phyloP scores from a whole-genome alignment of 352 stramenopile genomes.

The Pythium apleroticum region DNA sequence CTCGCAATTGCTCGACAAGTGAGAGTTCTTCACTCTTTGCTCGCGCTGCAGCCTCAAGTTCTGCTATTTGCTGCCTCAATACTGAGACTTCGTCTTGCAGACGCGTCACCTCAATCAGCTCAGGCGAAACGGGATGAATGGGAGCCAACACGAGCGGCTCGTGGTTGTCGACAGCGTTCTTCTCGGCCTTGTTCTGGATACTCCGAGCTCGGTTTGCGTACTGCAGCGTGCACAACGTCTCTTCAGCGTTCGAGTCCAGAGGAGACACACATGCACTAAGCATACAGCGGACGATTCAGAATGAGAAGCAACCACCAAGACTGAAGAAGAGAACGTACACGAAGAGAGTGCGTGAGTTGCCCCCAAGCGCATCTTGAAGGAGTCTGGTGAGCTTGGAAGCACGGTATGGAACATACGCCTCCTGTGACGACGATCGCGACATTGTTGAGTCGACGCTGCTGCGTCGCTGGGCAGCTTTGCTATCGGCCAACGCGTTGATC shows the following conservation, averaged over 20 bases:
- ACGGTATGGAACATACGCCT: slow-evolving; percentile 42
- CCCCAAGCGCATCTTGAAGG: slow-evolving; percentile 50
- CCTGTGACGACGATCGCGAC: slow-evolving; percentile 20
- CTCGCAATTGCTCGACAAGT: slow-evolving; percentile 6
- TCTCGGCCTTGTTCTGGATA: slow-evolving; percentile 77
- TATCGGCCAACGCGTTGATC: slow-evolving; percentile 55
- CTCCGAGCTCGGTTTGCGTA: slow-evolving; percentile 72
- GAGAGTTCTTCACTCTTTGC: slow-evolving; percentile 12
- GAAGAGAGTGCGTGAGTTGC: slow-evolving; percentile 59
- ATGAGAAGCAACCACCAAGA: neutral
- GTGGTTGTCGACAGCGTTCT: slow-evolving; percentile 33
- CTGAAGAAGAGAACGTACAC: slow-evolving; percentile 35
- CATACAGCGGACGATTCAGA: neutral
- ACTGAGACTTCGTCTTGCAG: slow-evolving; percentile 43
- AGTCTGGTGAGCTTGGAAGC: slow-evolving; percentile 57
- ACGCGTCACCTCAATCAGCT: slow-evolving; percentile 39
- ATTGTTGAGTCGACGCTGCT: slow-evolving; percentile 18
- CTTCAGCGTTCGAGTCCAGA: slow-evolving; percentile 40
- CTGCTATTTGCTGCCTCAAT: slow-evolving; percentile 10
- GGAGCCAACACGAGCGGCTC: slow-evolving; percentile 5
- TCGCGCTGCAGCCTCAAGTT: slow-evolving; percentile 13
- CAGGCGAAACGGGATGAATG: slow-evolving; percentile 20
- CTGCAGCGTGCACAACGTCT: slow-evolving; percentile 69
- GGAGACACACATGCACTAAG: slow-evolving; percentile 70
- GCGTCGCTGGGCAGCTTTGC: slow-evolving; percentile 29